Evolutionary conservation across 1,284 basidiomycete species (phyloP), one percentile per base, ranked within the genome.

Genomic region (Cutaneotrichosporon sp.): DNA sequence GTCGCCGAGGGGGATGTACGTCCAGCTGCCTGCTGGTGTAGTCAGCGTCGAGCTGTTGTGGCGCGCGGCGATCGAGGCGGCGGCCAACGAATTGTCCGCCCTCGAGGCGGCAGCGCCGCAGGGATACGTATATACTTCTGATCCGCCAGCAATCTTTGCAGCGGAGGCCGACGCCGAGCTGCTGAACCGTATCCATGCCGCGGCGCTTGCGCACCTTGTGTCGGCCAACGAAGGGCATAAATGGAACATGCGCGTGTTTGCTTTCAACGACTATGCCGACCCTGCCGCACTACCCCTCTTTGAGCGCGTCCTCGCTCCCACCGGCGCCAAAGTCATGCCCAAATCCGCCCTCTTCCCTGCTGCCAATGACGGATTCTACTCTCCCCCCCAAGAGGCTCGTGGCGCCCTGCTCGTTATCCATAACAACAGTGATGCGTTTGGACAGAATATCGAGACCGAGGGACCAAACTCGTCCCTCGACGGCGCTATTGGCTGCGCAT

Each of bases 371-470:
- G 51, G 42, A 17, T 23, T 23, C 2, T 49, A 61, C 39, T 20
- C 34, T 2, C 46, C 54, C 1, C 54, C 52, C 8, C 4, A 18
- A 1, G 21, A 26, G 17, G 44, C 30, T 1, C 22, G 4, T 4
- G 38, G 22, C 9, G 38, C 44, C 5, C 46, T 62, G 8, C 49
- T 66, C 2, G 64, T 68, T 0, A 2, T 66, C 8, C 66, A 66
- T 51, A 68, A 66, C 55, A 68, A 68, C 49, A 44, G 41, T 2
- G 66, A 68, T 34, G 66, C 51, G n/a, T 66, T 67, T 34, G 66
- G 66, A 4, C 64, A 64, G 56, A 66, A 68, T 22, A 60, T 68
- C 35, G 59, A 65, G 56, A 59, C 54, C 3, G 66, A 67, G 44
- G 43, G 46, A 4, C 40, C 52, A 13, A 38, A 46, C 4, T 50